Evolutionary conservation across 768 basidiomycete genomes (phyloP), one percentile per base, ranked within the genome.

Genomic region (Scleroderma bovista): DNA sequence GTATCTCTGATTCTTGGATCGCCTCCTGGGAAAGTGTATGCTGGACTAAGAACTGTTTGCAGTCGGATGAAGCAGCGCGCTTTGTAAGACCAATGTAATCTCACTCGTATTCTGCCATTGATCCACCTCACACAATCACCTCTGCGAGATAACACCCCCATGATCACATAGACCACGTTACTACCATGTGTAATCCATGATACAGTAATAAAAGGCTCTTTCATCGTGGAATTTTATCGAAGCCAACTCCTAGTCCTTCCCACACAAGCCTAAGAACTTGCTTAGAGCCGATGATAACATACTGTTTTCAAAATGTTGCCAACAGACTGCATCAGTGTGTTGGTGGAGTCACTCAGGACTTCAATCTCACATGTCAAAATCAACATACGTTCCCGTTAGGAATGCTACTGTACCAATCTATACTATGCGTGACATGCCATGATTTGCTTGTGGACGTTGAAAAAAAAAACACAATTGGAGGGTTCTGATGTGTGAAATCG

Each of bases 1-100:
- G 94, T 96, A 23, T 93, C 91, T 13, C 79, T 96, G 17, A 97
- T 97, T 57, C 77, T 97, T 15, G 94, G 94, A 29, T 94, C 93
- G 13, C 94, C 94, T 0, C 94, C 94, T 44, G 94, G 94, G 46
- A 91, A 93, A 64, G 90, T 93, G 6, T 90, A 97, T 58, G 89
- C 93, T 7, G 87, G 90, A 31, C 69, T 98, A 57, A 77, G 93
- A 63, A 93, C 92, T 6, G 89, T 96, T 42, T 90, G 90, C 65
- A 86, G 87, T 57, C 78, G 93, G 54, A 88, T 96, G 88, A 90
- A 86, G 67, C 94, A 97, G 72, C 79, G 94, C 50, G 90, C 88
- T 19, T 63, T 95, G 53, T 93, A 74, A 70, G 20, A 20, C 54
- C 40, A 53, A 20, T 57, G 42, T 26, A 51, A n/a, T 37, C 22